Conservation (phyloP, 176 grass and related monocot species). For the Zoysia pacifica region DNA sequence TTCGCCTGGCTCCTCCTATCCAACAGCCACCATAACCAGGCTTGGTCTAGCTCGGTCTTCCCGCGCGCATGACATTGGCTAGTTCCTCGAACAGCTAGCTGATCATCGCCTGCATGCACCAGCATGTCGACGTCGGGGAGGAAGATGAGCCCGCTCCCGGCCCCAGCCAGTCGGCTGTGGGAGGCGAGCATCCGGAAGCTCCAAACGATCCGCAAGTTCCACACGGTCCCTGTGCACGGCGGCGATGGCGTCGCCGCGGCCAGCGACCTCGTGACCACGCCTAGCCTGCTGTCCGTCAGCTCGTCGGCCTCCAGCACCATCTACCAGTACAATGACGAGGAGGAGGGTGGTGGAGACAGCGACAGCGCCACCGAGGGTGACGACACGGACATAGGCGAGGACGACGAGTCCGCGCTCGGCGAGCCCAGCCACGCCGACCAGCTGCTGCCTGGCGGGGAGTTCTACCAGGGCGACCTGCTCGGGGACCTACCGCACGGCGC, state of each 20-base stretch:
- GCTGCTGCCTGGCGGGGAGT: constrained; percentile 58
- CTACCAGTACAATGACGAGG: constrained; percentile 35
- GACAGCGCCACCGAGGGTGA: constrained; percentile 3
- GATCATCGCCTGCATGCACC: neutral
- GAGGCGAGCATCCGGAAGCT: constrained; percentile 62
- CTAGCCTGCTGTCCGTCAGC: constrained; percentile 28
- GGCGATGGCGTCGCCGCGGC: neutral
- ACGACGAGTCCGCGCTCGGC: neutral
- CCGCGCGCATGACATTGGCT: neutral
- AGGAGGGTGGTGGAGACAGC: neutral
- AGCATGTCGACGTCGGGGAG: constrained; percentile 23
- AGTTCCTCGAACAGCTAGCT: too few species aligned
- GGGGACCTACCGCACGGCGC: constrained; percentile 49
- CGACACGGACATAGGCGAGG: neutral
- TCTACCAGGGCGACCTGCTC: constrained; percentile 63
- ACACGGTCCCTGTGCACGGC: neutral
- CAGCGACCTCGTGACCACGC: too few species aligned
- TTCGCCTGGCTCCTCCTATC: neutral
- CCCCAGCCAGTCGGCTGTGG: constrained; percentile 56
- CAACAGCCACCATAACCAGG: constrained; percentile 8
- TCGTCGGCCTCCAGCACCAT: constrained; percentile 42
- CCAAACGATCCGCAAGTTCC: constrained; percentile 49
- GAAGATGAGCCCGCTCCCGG: constrained; percentile 48
- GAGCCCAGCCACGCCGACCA: constrained; percentile 50
- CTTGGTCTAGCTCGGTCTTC: neutral